phyloP scores from a whole-genome alignment of 208 protist species.

The Porcisia hertigi region DNA sequence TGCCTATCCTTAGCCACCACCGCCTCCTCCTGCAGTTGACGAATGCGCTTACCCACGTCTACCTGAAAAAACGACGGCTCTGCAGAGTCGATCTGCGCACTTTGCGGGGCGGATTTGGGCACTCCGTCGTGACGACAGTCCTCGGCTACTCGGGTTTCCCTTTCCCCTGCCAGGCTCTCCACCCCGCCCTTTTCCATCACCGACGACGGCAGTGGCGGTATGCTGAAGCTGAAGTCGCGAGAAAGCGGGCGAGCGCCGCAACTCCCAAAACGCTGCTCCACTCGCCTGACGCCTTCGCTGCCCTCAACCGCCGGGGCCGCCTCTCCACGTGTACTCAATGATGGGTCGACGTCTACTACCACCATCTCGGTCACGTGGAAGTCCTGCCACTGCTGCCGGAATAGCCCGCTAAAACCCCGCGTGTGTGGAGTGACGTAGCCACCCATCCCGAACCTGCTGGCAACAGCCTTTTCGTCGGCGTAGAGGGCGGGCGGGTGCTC shows the following conservation, averaged over 20 bases:
- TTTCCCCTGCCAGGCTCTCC: neutral
- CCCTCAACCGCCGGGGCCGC: neutral
- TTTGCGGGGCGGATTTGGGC: neutral
- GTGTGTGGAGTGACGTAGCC: constrained; percentile 34
- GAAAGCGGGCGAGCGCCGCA: constrained; percentile 40
- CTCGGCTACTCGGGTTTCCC: neutral
- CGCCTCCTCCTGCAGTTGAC: constrained; percentile 14
- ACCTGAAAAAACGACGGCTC: constrained; percentile 63
- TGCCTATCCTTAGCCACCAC: neutral
- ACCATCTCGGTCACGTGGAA: constrained; percentile 84
- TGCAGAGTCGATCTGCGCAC: neutral
- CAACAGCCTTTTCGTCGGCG: constrained; percentile 55
- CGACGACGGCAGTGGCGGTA: constrained; percentile 50
- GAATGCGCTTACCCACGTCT: constrained; percentile 35
- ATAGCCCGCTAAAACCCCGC: constrained; percentile 61
- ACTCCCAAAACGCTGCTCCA: constrained; percentile 42
- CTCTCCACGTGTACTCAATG: neutral
- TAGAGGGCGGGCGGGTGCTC: constrained; percentile 47
- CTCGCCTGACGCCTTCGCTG: constrained; percentile 23
- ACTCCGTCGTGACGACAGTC: neutral
- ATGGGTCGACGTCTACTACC: neutral
- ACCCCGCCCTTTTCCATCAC: constrained; percentile 3
- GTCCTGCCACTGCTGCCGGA: constrained; percentile 77
- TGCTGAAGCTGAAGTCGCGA: constrained; percentile 40
- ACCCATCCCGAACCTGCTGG: constrained; percentile 82